phyloP scores from a whole-genome alignment of 1,284 basidiomycete genomes.

The Pseudozyma hubeiensis region DNA sequence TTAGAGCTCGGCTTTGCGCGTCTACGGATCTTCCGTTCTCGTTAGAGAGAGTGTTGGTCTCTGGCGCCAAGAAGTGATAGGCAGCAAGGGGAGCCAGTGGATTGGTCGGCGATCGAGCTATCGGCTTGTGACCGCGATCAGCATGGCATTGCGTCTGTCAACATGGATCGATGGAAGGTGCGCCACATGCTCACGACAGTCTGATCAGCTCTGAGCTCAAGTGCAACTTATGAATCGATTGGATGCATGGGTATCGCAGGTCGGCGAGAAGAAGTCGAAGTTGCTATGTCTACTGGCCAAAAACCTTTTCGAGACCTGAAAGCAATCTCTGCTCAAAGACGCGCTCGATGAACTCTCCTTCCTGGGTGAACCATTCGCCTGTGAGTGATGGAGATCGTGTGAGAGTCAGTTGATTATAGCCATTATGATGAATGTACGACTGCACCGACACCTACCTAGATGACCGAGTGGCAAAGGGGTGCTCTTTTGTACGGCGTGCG shows the following conservation, averaged over 20 bases:
- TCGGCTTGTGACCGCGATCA: neutral
- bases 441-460: slow-evolving; percentile 45
- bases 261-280: neutral
- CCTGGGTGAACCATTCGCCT: slow-evolving; percentile 67
- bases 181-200: too few relatives aligned
- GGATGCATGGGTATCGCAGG: neutral
- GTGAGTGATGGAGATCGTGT: neutral
- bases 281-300: slow-evolving; percentile 27
- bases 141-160: too few relatives aligned
- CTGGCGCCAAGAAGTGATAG: too few relatives aligned
- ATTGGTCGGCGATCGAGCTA: neutral
- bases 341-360: slow-evolving; percentile 62
- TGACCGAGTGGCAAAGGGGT: slow-evolving; percentile 56
- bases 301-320: slow-evolving; percentile 51
- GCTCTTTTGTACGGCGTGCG: slow-evolving; percentile 37
- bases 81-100: too few relatives aligned
- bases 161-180: too few relatives aligned
- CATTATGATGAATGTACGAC: neutral
- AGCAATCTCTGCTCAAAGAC: slow-evolving; percentile 60
- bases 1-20: too few relatives aligned
- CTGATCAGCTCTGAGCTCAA: too few relatives aligned
- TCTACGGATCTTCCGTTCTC: too few relatives aligned
- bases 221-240: neutral
- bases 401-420: neutral
- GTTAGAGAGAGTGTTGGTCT: too few relatives aligned